Percentiles rank a stretch among this genome's conserved stretches.
These are phyloP conservation scores for Trypanosoma mega DNA, from an alignment of 208 protist species.

Conservation along the genomic window DNA sequence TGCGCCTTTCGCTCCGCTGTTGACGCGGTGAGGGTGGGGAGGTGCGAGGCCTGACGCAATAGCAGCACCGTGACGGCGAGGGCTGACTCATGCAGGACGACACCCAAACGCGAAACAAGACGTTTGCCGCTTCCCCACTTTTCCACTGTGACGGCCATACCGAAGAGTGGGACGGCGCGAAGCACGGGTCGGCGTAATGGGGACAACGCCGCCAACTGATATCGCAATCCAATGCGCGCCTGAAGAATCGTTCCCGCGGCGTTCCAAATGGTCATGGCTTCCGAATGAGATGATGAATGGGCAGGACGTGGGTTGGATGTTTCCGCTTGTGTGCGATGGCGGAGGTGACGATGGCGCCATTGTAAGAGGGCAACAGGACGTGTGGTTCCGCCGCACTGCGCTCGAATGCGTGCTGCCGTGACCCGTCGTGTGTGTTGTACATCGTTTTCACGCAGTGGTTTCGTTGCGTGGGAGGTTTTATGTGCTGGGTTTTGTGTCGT, in stretches of 20 bases:
- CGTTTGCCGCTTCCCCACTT: neutral
- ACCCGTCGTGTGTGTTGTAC: neutral
- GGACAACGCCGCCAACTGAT: too few relatives aligned
- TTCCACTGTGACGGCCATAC: neutral
- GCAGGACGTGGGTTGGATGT: too few relatives aligned
- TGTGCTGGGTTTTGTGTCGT: neutral
- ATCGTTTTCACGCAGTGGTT: neutral
- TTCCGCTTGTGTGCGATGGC: too few relatives aligned
- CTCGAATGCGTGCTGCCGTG: neutral
- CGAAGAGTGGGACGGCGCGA: neutral
- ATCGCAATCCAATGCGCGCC: too few relatives aligned
- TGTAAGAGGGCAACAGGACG: neutral
- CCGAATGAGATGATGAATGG: too few relatives aligned
- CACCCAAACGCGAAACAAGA: constrained; percentile 1
- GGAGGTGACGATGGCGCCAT: too few relatives aligned
- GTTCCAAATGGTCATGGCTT: too few relatives aligned
- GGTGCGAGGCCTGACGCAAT: neutral
- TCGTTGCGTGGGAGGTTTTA: neutral
- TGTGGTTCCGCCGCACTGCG: neutral
- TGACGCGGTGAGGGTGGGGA: neutral
- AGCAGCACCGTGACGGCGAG: constrained; percentile 17
- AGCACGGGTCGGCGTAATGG: too few relatives aligned
- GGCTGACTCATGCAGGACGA: constrained; percentile 28
- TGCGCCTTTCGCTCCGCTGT: neutral
- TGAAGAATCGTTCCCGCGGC: too few relatives aligned